Conservation (phyloP, 2,329 filamentous ascomycete genomes). For the Epichloe hybrida region DNA sequence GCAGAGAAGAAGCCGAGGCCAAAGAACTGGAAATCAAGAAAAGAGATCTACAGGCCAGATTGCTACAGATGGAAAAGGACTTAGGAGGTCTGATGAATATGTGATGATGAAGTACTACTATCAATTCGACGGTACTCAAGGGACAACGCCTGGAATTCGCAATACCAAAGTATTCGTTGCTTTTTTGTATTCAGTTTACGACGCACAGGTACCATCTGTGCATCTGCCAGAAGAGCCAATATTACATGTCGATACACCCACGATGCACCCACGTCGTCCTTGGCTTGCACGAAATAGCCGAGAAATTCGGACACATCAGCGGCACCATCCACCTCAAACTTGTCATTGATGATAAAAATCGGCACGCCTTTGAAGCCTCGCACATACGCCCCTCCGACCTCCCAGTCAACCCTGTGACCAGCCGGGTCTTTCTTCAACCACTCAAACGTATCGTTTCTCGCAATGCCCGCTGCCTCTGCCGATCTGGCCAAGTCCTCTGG, state of each 20-base stretch:
- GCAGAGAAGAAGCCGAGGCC: conserved; percentile 54
- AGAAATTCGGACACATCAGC: conserved; percentile 57
- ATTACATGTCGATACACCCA: background rate
- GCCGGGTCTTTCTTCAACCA: conserved; percentile 43
- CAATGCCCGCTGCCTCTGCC: conserved; percentile 40
- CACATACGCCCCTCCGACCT: conserved; percentile 37
- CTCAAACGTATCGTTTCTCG: conserved; percentile 34
- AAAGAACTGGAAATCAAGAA: conserved; percentile 42
- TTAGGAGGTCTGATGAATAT: conserved; percentile 40
- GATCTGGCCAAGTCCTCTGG: conserved; percentile 39
- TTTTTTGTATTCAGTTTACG: background rate
- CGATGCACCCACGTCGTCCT: conserved; percentile 13
- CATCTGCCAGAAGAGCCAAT: background rate
- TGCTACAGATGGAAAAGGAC: conserved; percentile 42
- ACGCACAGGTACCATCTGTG: background rate
- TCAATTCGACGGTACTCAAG: background rate
- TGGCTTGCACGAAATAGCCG: conserved; percentile 45
- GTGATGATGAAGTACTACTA: conserved; percentile 19
- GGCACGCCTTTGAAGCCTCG: conserved; percentile 54
- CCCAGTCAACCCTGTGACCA: conserved; percentile 41
- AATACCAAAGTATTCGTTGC: background rate
- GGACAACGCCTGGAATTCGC: background rate
- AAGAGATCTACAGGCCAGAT: conserved; percentile 37
- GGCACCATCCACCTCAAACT: conserved; percentile 53
- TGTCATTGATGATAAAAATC: conserved; percentile 58